phyloP scores from a whole-genome alignment of 2,329 filamentous ascomycete genomes.

The Penicillium fuscoglaucum region DNA sequence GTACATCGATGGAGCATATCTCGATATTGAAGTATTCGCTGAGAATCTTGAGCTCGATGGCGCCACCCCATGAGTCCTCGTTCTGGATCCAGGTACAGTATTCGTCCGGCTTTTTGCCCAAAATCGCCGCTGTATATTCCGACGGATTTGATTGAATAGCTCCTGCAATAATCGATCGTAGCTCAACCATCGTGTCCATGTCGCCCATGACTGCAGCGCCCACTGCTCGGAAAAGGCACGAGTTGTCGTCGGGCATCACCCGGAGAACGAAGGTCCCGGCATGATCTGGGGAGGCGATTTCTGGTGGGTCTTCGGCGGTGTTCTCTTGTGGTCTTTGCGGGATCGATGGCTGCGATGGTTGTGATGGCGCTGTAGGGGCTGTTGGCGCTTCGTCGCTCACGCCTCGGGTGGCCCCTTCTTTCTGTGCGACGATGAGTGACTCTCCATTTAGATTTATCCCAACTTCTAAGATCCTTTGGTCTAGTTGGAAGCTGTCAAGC shows the following conservation, averaged over 20 bases:
- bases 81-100: constrained; percentile 83
- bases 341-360: constrained; percentile 30
- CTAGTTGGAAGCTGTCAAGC: constrained; percentile 54
- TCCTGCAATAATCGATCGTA: constrained; percentile 75
- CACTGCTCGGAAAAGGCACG: constrained; percentile 88
- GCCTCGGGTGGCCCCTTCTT: constrained; percentile 34
- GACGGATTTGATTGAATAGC: constrained; percentile 73
- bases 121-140: constrained; percentile 71
- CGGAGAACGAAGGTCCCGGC: constrained; percentile 68
- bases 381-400: neutral
- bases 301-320: constrained; percentile 59
- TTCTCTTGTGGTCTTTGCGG: constrained; percentile 45
- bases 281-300: constrained; percentile 58
- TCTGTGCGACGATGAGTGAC: constrained; percentile 63
- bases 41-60: constrained; percentile 83
- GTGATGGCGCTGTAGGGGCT: neutral
- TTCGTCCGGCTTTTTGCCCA: constrained; percentile 69
- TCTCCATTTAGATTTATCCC: constrained; percentile 66
- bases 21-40: constrained; percentile 83
- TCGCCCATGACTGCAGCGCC: constrained; percentile 72
- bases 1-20: constrained; percentile 80
- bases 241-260: constrained; percentile 97
- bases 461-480: constrained; percentile 55
- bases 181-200: constrained; percentile 67
- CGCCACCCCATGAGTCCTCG: constrained; percentile 84